Conservation (phyloP, 495 filamentous ascomycete species). For the Xylaria scruposa region DNA sequence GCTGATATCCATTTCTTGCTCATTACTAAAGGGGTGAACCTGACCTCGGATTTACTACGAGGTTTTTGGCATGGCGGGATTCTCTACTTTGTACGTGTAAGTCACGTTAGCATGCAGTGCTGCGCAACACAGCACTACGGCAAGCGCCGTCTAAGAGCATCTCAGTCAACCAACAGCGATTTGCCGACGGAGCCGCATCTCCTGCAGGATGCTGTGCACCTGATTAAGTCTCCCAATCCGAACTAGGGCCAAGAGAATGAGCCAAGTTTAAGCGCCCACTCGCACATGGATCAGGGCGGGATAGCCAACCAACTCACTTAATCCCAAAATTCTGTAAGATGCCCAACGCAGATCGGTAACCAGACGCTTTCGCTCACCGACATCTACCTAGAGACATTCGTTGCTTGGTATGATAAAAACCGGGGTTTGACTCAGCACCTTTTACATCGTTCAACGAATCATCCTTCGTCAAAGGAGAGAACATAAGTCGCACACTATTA, state of each 20-base stretch:
- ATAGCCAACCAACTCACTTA: background rate
- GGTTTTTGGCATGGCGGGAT: background rate
- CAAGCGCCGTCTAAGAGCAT: background rate
- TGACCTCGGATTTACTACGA: too few species aligned
- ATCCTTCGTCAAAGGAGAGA: background rate
- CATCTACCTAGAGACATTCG: background rate
- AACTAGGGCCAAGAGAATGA: background rate
- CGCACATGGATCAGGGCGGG: background rate
- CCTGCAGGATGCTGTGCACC: background rate
- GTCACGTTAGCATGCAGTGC: background rate
- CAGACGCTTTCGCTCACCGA: background rate
- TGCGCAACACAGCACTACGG: background rate
- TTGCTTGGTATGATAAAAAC: background rate
- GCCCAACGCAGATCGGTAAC: background rate
- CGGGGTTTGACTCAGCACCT: background rate
- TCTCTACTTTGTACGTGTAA: background rate
- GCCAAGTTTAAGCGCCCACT: background rate
- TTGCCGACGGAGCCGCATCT: constrained; percentile 13
- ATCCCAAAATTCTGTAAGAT: too few species aligned
- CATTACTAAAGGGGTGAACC: too few species aligned
- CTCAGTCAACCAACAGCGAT: background rate
- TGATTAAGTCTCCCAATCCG: background rate
- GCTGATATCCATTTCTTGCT: too few species aligned
- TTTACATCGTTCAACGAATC: background rate
- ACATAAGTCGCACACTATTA: background rate